phyloP scores from a whole-genome alignment of 2,329 filamentous ascomycete genomes.

The Neonectria magnoliae region DNA sequence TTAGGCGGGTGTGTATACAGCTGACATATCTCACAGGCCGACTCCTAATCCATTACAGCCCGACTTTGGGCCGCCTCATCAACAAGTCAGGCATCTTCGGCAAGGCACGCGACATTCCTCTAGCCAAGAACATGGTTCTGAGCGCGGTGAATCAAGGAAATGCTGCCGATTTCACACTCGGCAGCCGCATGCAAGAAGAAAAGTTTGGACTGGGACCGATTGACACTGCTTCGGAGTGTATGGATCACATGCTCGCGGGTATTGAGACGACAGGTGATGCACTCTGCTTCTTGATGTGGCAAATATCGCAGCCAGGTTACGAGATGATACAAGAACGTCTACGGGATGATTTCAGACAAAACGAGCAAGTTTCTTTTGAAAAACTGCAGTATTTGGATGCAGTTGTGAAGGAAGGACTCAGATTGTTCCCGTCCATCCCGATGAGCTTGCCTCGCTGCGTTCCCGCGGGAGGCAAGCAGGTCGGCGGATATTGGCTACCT shows the following conservation, averaged over 20 bases:
- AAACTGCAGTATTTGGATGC: conserved; percentile 28
- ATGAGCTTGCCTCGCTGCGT: conserved; percentile 29
- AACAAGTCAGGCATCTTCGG: conserved; percentile 23
- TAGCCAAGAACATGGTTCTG: conserved; percentile 13
- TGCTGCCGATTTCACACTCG: conserved; percentile 29
- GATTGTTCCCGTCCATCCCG: conserved; percentile 26
- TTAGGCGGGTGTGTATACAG: neutral
- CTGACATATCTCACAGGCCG: neutral
- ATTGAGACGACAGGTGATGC: conserved; percentile 37
- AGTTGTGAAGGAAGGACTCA: conserved; percentile 28
- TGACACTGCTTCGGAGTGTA: conserved; percentile 31
- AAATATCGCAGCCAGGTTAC: conserved; percentile 30
- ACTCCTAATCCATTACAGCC: conserved; percentile 22
- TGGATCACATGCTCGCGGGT: conserved; percentile 33
- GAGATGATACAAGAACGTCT: conserved; percentile 11
- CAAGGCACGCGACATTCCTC: conserved; percentile 23
- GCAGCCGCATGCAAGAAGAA: conserved; percentile 22
- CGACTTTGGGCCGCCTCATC: conserved; percentile 6
- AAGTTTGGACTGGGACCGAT: conserved; percentile 20
- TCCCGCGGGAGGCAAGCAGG: conserved; percentile 3
- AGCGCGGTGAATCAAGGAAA: conserved; percentile 6
- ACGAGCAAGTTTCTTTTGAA: neutral
- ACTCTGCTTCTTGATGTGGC: conserved; percentile 33
- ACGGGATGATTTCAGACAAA: conserved; percentile 9
- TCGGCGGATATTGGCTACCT: conserved; percentile 27